Conservation (phyloP, 2,329 filamentous ascomycete species). For the Daldinia sp. region DNA sequence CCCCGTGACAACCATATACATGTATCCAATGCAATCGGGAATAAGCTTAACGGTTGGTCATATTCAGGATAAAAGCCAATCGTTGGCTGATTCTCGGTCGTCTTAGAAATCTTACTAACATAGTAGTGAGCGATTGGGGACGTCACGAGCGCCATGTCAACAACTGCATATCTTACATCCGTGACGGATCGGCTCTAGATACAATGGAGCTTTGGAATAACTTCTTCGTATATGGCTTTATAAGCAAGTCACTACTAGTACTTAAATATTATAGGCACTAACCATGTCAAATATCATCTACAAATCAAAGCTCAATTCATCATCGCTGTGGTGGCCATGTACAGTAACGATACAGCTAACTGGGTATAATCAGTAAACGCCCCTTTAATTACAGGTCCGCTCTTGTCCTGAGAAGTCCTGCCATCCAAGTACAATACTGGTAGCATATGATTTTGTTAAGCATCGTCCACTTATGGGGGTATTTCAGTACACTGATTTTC, state of each 20-base stretch:
- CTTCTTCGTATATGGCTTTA: background rate
- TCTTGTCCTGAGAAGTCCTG: slow-evolving; percentile 15
- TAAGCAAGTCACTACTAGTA: background rate
- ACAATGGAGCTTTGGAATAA: background rate
- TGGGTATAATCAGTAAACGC: slow-evolving; percentile 32
- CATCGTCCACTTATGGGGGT: slow-evolving; percentile 18
- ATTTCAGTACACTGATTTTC: slow-evolving; percentile 16
- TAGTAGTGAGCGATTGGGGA: background rate
- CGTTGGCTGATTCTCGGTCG: background rate
- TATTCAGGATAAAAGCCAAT: background rate
- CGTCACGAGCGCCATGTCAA: background rate
- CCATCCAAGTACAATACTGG: slow-evolving; percentile 31
- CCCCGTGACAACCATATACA: background rate
- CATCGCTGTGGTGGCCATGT: slow-evolving; percentile 22
- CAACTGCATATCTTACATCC: background rate
- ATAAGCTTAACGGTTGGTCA: slow-evolving; percentile 1
- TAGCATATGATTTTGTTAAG: slow-evolving; percentile 29
- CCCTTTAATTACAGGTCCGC: slow-evolving; percentile 15
- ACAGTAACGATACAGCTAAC: slow-evolving; percentile 30
- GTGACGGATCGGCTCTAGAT: background rate
- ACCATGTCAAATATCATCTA: background rate
- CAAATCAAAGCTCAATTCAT: slow-evolving; percentile 11
- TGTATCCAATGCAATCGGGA: background rate
- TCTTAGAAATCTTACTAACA: background rate
- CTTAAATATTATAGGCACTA: background rate